A percentile compares a stretch with the other conserved stretches of the same genome.
Evolutionary conservation across 306 rosid genomes (phyloP).

Genomic region (barrel medic (Medicago truncatula)): DNA sequence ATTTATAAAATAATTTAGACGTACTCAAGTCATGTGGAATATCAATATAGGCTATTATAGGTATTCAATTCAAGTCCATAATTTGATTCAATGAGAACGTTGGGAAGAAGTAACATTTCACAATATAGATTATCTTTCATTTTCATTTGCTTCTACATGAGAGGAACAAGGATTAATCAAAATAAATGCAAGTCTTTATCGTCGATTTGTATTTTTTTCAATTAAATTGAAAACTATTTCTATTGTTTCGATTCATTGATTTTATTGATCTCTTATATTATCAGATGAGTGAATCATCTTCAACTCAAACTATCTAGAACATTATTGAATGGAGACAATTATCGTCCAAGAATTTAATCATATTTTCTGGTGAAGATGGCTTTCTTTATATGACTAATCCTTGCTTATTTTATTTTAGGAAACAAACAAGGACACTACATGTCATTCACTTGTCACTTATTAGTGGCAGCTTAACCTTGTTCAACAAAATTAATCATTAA

Average conservation of each 20-base stretch:
- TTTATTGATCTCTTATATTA: background rate
- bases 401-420: background rate
- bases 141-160: background rate
- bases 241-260: background rate
- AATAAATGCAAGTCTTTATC: background rate
- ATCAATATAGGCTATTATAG: no score
- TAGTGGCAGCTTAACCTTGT: background rate
- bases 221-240: background rate
- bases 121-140: background rate
- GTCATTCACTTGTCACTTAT: constrained; percentile 6
- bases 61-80: no score
- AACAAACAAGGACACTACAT: background rate
- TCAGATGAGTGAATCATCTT: background rate
- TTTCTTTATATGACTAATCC: background rate
- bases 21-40: no score
- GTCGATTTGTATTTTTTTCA: background rate
- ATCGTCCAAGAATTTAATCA: background rate
- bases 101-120: background rate
- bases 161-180: background rate
- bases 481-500: background rate
- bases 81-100: no score
- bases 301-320: background rate
- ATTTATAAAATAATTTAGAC: no score
- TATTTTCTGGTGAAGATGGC: background rate
- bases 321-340: background rate